Evolutionary conservation across 306 rosid species (phyloP).

Genomic region (Erythrophleum fordii): DNA sequence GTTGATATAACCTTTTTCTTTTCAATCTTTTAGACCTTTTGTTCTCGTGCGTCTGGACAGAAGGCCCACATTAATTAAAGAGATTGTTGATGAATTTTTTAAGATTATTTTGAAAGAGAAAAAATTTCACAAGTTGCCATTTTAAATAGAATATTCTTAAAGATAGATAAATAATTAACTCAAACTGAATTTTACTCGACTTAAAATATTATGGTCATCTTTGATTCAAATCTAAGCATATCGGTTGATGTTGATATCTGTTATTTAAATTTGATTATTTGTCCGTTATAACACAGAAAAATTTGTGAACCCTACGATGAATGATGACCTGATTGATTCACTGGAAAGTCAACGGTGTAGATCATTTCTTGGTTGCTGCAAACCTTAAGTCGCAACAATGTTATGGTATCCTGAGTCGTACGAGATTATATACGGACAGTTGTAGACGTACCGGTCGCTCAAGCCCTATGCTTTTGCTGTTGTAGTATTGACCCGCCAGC

Average conservation of each 20-base stretch:
- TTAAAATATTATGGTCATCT: neutral
- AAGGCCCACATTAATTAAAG: too few species aligned
- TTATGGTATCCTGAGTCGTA: neutral
- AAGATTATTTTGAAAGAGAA: neutral
- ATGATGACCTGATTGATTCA: neutral
- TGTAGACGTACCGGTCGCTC: slow-evolving; percentile 13
- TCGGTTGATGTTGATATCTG: neutral
- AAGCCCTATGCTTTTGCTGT: slow-evolving; percentile 7
- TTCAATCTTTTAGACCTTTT: too few species aligned
- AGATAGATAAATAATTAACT: neutral
- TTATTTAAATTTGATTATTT: neutral
- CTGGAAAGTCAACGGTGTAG: neutral
- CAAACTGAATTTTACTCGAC: neutral
- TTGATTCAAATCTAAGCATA: neutral
- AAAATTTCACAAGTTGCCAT: neutral
- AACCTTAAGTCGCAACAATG: neutral
- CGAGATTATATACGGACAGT: neutral
- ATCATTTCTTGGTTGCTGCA: neutral
- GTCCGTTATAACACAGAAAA: too few species aligned
- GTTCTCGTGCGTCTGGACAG: too few species aligned
- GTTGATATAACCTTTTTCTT: too few species aligned
- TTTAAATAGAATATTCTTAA: neutral
- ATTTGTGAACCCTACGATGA: neutral
- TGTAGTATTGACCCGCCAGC: slow-evolving; percentile 21
- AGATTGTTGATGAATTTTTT: neutral